Base-by-base conservation (phyloP, 169 alveolate genomes). In the Hepatocystis sp. region DNA sequence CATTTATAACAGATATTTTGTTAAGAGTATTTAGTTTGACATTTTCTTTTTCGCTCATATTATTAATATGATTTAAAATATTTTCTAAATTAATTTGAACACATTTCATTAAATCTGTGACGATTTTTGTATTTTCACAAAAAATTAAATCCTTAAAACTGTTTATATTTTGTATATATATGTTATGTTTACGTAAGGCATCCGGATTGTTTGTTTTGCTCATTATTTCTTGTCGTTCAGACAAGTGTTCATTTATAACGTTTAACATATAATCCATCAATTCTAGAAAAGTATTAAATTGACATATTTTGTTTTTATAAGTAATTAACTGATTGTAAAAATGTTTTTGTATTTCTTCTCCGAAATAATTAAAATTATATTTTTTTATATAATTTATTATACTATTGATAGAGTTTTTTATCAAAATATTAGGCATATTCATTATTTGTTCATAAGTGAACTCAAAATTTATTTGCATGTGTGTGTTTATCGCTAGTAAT, bases 101-200 rank as follows among this genome's bases (percentile, higher is more conserved):
- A 19, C 49, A 81, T 53, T 47, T 81, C 67, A 81, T 81, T 10
- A 81, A 23, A 56, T 64, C 63, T 2, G 39, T 19, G 34, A 61
- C 49, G 0, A 81, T 25, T 42, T 81, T 60, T 10, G 32, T 36
- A 17, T 81, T 58, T 15, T 81, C 89, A 42, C 89, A 81, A n/a
- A 61, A 23, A 5, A 81, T 61, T 8, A 51, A 30, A 15, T 56
- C 32, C 34, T 64, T 84, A 0, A 81, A 58, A 17, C 19, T 64
- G 51, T 64, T 81, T 36, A 81, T 51, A 15, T 49, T 61, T 1
- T 63, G 44, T 0, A 81, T 53, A 30, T 71, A 58, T 28, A 10
- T 21, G 1, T 39, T 81, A 10, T 27, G 32, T 17, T 53, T 49
- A 27, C 10, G 27, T 17, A 40, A 27, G 39, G 56, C 78, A 7